phyloP scores from a whole-genome alignment of 306 rosid species.

The Rubus idaeus region DNA sequence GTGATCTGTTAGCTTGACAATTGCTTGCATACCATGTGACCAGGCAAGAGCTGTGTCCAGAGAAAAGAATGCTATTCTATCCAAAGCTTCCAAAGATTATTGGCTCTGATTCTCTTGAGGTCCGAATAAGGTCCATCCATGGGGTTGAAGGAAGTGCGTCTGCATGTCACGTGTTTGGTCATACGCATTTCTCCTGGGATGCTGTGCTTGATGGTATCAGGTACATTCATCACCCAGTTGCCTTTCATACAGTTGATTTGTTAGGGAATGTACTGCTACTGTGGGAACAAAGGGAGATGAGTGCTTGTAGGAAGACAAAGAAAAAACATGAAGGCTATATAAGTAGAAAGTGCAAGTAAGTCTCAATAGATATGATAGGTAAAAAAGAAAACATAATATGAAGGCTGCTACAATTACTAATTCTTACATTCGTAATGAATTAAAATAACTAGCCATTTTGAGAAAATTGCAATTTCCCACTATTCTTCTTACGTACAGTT shows the following conservation, averaged over 20 bases:
- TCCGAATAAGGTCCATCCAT: conserved; percentile 72
- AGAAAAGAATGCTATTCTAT: conserved; percentile 91
- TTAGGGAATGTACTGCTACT: not conserved
- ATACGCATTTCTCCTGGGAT: conserved; percentile 88
- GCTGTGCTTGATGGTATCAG: conserved; percentile 70
- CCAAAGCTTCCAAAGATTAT: conserved; percentile 84
- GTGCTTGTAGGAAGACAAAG: not conserved
- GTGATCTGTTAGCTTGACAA: not conserved
- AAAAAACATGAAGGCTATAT: not conserved
- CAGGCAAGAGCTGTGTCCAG: conserved; percentile 93
- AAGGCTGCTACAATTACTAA: not conserved
- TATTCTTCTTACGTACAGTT: not conserved
- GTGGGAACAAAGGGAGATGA: not conserved
- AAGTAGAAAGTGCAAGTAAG: not conserved
- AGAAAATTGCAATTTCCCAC: not conserved
- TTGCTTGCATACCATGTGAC: conserved; percentile 25
- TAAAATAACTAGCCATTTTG: not conserved
- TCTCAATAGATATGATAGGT: not conserved
- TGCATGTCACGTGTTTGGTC: conserved; percentile 83
- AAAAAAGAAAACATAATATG: not conserved
- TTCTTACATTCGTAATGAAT: no score
- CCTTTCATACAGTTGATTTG: not conserved
- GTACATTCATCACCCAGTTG: conserved; percentile 35
- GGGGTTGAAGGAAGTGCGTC: conserved; percentile 48
- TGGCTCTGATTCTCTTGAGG: conserved; percentile 77